Base-by-base conservation (phyloP, 768 basidiomycete species). In the Lactarius psammicola region DNA sequence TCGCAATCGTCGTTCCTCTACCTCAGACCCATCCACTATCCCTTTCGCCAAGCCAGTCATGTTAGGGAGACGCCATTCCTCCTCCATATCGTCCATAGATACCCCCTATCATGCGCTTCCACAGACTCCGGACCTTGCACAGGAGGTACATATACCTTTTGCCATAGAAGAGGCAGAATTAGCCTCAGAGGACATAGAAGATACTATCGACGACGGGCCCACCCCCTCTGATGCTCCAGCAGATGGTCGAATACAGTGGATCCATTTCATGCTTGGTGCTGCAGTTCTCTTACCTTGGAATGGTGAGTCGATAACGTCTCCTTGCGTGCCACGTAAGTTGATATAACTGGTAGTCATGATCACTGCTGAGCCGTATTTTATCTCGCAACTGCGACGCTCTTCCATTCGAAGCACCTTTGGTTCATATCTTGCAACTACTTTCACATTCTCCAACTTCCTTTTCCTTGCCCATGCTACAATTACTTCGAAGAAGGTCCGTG, bases 241-340 rank as follows among this genome's bases (percentile, higher is more conserved):
- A 10, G 80, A 85, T 66, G 51, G 76, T 51, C 79, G 77, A 55
- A 81, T 87, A 70, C 75, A 78, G 58, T 88, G 87, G 85, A 82
- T 87, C 49, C 82, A 87, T 69, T 90, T 92, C 69, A 75, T 89
- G 28, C 75, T 95, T 20, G 93, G 94, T 3, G 88, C 88, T 63
- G 89, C 91, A 23, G 83, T 89, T 4, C 80, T 97, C 8, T 76
- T 97, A 20, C 88, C 92, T 33, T 97, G 94, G 94, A 96, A 95
- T 73, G 93, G 94, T 94, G 74, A 73, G 82, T 51, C 28, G 6
- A 11, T 20, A 71, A 11, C 23, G 11, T 40, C 55, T 33, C 56
- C 8, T 57, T 18, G 36, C 64, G 20, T 13, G 40, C 23, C 56
- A 36, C 36, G 54, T 30, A 54, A 42, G 44, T 46, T 67, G 23